A percentile compares a stretch with the other conserved stretches of the same genome.
Evolutionary conservation across 345 rosid species (phyloP).

Genomic region (Eucalyptus lansdowneana): DNA sequence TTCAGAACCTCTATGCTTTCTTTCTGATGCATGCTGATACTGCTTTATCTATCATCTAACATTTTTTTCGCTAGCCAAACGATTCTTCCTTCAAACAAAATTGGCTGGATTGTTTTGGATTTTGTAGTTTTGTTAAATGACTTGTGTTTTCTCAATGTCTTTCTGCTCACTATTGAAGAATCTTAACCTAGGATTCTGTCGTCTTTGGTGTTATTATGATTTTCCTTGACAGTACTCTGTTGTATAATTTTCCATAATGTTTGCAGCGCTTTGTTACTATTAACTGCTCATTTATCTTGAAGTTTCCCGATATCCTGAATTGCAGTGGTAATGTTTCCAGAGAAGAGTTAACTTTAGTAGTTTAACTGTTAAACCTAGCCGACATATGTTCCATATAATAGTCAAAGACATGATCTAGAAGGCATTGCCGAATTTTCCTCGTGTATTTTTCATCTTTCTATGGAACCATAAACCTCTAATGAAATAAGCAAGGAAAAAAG

Average conservation of each 20-base stretch:
- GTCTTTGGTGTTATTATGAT: background rate
- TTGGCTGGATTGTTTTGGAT: background rate
- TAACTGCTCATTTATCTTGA: background rate
- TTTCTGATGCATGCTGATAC: background rate
- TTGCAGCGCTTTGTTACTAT: background rate
- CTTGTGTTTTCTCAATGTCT: background rate
- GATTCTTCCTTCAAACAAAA: background rate
- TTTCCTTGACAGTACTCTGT: background rate
- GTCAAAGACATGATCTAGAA: background rate
- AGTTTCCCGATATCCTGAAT: background rate
- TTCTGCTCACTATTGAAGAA: background rate
- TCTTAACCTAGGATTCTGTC: background rate
- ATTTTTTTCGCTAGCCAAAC: background rate
- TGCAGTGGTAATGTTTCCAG: background rate
- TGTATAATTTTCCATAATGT: background rate
- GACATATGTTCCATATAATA: background rate
- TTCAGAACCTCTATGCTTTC: background rate
- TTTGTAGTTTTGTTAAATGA: background rate
- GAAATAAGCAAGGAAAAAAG: background rate
- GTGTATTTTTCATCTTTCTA: background rate
- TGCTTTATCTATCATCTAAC: background rate
- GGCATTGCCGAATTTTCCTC: background rate
- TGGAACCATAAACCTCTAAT: background rate
- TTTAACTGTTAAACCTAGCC: background rate
- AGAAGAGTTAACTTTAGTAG: background rate